Conservation (phyloP, 139 green algal genomes). For the Astrephomene gubernaculifera region DNA sequence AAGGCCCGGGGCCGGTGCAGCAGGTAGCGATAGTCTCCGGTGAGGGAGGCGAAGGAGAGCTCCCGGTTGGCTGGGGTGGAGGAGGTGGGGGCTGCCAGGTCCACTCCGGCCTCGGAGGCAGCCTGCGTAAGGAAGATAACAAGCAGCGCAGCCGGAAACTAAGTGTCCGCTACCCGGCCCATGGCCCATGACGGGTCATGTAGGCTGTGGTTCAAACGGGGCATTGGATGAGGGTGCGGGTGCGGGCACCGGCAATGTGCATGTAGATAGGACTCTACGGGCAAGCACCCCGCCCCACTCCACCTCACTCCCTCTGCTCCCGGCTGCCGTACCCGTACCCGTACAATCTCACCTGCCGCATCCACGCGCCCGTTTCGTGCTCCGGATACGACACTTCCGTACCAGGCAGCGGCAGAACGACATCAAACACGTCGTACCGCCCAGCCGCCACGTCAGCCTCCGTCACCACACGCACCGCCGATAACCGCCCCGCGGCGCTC, state of each 20-base stretch:
- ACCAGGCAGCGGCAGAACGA: constrained; percentile 94
- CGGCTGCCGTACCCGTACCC: too few relatives aligned
- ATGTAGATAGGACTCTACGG: too few relatives aligned
- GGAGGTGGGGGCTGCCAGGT: constrained; percentile 37
- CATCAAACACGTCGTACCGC: constrained; percentile 75
- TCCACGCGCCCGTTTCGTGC: constrained; percentile 45
- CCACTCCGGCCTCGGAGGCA: constrained; percentile 54
- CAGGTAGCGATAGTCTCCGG: constrained; percentile 82
- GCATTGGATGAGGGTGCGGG: not conserved
- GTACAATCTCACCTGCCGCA: constrained; percentile 19
- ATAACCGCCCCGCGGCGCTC: constrained; percentile 44
- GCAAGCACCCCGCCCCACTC: too few relatives aligned
- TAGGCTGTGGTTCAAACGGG: too few relatives aligned
- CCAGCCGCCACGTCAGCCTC: constrained; percentile 70
- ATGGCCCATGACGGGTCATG: too few relatives aligned
- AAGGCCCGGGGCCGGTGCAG: constrained; percentile 67
- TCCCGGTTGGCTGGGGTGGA: constrained; percentile 39
- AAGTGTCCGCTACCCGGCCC: too few relatives aligned
- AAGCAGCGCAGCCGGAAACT: too few relatives aligned
- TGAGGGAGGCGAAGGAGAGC: constrained; percentile 66
- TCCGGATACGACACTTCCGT: constrained; percentile 53
- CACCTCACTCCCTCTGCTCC: too few relatives aligned
- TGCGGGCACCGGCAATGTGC: not conserved
- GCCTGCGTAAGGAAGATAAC: not conserved
- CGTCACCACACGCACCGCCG: constrained; percentile 79